Evolutionary conservation across 2,329 filamentous ascomycete species (phyloP).

Genomic region (Daldinia sp.): DNA sequence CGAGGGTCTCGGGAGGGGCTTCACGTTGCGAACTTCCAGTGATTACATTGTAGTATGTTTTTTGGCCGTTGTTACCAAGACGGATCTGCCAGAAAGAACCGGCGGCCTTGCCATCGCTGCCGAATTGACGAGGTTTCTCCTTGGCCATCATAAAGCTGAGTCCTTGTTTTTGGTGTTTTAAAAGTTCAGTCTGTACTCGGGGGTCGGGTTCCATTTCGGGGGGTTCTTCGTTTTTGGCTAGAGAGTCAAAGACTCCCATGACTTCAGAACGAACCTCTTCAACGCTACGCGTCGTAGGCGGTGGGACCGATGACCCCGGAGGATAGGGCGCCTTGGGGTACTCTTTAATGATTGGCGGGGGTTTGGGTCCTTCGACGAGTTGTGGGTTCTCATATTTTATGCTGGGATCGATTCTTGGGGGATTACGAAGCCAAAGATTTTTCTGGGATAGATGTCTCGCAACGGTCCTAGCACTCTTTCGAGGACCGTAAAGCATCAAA

Average conservation of each 20-base stretch:
- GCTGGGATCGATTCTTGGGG: slow-evolving; percentile 70
- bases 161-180: slow-evolving; percentile 89
- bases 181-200: slow-evolving; percentile 71
- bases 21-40: slow-evolving; percentile 71
- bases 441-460: slow-evolving; percentile 73
- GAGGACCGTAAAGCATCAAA: slow-evolving; percentile 81
- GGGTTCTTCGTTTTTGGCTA: slow-evolving; percentile 78
- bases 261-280: slow-evolving; percentile 90
- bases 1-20: slow-evolving; percentile 71
- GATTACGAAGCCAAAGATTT: slow-evolving; percentile 73
- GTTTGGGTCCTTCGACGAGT: slow-evolving; percentile 56
- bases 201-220: slow-evolving; percentile 73
- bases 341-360: slow-evolving; percentile 50
- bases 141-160: slow-evolving; percentile 85
- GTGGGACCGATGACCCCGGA: slow-evolving; percentile 29
- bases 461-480: slow-evolving; percentile 69
- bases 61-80: slow-evolving; percentile 58
- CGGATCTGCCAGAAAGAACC: slow-evolving; percentile 81
- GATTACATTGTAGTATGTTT: slow-evolving; percentile 82
- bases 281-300: slow-evolving; percentile 66
- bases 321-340: slow-evolving; percentile 37
- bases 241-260: slow-evolving; percentile 84
- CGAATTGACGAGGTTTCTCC: slow-evolving; percentile 72
- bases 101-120: slow-evolving; percentile 64
- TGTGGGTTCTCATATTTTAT: slow-evolving; percentile 83